Evolutionary conservation across 768 basidiomycete genomes (phyloP), one percentile per base, ranked within the genome.

Genomic region (Cyathus striatus): DNA sequence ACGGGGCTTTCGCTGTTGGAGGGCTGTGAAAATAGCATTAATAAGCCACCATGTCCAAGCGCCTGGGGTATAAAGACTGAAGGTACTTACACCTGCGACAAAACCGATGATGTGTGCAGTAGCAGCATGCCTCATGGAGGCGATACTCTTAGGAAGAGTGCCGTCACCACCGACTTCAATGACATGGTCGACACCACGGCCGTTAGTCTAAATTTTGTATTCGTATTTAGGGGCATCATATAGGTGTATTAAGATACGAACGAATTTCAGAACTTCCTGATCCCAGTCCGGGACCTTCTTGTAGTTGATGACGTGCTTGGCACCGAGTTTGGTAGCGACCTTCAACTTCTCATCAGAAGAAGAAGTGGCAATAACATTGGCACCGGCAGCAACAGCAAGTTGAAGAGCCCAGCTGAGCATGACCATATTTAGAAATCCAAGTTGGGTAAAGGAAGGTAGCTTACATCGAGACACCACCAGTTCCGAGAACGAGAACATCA

Each of bases 261-360:
- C 71, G 16, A 78, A 56, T 26, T 53, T 57, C 48, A 54, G 23
- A 5, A 65, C 75, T 49, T 79, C 70, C 25, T 73, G 56, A 30
- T 81, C 76, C 83, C 83, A 86, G 32, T 80, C 56, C 2, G 75
- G 72, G 1, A 62, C 66, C 47, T 60, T 73, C 44, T 68, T 76
- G 57, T 85, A 86, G 63, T 85, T 83, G 62, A 86, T 79, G 16
- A 75, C 50, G 42, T 79, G 63, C 12, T 70, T 66, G 10, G 67
- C 72, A 20, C 79, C 76, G 20, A 79, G 66, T 34, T 62, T 63
- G 41, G 61, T 62, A n/a, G 66, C 76, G 17, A 69, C 43, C 42
- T 69, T 61, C 16, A 80, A 65, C 49, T 83, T 84, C 36, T 68
- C 63, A 46, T 81, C 77, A 1, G 76, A 76, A 1, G 77, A 81